Base-by-base conservation (phyloP, 768 basidiomycete species). In the Psilocybe tampanensis region DNA sequence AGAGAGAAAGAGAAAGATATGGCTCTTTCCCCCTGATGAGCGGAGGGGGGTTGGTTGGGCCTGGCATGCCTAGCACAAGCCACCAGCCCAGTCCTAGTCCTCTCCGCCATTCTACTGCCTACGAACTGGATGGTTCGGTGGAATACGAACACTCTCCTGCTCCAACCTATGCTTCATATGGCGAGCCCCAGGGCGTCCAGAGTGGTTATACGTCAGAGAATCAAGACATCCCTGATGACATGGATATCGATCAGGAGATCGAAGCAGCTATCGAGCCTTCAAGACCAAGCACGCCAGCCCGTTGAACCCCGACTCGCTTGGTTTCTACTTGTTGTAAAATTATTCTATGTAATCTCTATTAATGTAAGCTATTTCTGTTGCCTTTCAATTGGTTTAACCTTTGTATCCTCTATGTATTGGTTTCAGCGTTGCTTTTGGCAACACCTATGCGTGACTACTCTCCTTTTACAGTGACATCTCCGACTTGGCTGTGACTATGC, bases 171-270 rank as follows among this genome's bases (percentile, higher is more conserved):
- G 71, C 74, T 12, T 85, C 85, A 21, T 80, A 77, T 55, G 74
- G 75, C 13, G 84, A 85, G 54, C 63, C 72, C 34, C 78, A 73
- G 24, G 80, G 80, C 33, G 73, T 70, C 13, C 79, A 80, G 62
- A 86, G 83, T 58, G 85, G 80, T 23, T 85, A 86, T 55, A 83
- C 81, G 51, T 82, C 85, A 0, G 85, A 84, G 45, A 71, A 72
- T 51, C 67, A 61, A 29, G 70, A 70, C 47, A 49, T 54, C 7
- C 47, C 47, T 8, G 52, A 64, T 47, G 73, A 73, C 52, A 70
- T 69, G 70, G 72, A 72, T 13, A 63, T 65, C 12, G 74, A 74
- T 33, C 65, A 68, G 48, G 69, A 65, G 26, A 65, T 68, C 18
- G 65, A 64, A 36, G 67, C 67, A 12, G 55, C 66, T 47, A 61